Conservation (phyloP, 306 rosid species). For the Trifolium subterraneum region DNA sequence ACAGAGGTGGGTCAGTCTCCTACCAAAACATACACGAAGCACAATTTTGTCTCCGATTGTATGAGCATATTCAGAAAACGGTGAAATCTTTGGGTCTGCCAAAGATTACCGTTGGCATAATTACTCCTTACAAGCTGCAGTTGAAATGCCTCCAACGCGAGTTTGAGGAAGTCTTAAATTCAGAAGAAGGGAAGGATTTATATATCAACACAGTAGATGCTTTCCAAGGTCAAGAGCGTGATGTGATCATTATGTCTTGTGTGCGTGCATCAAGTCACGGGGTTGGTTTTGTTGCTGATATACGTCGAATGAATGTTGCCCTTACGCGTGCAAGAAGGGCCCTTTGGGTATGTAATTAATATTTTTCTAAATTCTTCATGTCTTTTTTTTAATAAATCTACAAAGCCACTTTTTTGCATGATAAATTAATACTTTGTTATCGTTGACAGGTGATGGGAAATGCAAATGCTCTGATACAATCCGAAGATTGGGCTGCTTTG, state of each 20-base stretch:
- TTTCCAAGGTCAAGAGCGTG: constrained; percentile 99
- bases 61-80: constrained; percentile 85
- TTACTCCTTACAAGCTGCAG: constrained; percentile 97
- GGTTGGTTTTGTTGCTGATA: constrained; percentile 96
- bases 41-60: constrained; percentile 85
- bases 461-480: constrained; percentile 78
- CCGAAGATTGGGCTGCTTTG: constrained; percentile 94
- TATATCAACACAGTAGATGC: constrained; percentile 98
- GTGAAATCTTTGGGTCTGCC: constrained; percentile 64
- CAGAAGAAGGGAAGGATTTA: constrained; percentile 95
- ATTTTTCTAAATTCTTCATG: constrained; percentile 25
- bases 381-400: background rate
- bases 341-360: constrained; percentile 78
- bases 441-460: constrained; percentile 94
- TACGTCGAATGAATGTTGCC: constrained; percentile 97
- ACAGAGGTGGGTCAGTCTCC: constrained; percentile 95
- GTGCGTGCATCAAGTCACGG: constrained; percentile 96
- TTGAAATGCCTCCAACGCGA: constrained; percentile 94
- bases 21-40: constrained; percentile 93
- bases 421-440: constrained; percentile 33
- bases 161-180: constrained; percentile 81
- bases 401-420: constrained; percentile 3
- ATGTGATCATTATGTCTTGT: constrained; percentile 97
- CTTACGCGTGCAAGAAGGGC: constrained; percentile 98
- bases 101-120: constrained; percentile 87